Conservation (phyloP, 495 filamentous ascomycete species). For the Xylaria palmicola region DNA sequence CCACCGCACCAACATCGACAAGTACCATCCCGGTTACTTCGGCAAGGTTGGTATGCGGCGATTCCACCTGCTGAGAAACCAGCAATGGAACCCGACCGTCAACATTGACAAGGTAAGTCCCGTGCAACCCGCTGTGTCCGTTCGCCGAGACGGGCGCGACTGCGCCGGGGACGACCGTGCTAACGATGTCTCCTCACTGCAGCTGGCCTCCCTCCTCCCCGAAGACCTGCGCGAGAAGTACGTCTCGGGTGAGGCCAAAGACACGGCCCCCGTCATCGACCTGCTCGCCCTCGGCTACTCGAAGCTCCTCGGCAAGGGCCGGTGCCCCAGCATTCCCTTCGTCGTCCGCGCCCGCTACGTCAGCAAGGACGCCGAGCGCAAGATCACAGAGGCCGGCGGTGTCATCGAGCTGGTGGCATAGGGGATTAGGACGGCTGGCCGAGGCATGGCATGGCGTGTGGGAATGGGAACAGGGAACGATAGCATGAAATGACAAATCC, state of each 20-base stretch:
- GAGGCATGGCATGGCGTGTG: neutral
- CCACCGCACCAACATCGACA: slow-evolving; percentile 91
- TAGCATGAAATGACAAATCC: slow-evolving; percentile 19
- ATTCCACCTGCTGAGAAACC: slow-evolving; percentile 86
- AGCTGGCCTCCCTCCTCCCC: slow-evolving; percentile 51
- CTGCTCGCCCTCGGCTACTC: slow-evolving; percentile 88
- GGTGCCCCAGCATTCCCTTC: slow-evolving; percentile 78
- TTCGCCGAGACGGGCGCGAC: neutral
- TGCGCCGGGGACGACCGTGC: neutral
- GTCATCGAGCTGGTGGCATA: slow-evolving; percentile 91
- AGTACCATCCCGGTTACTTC: slow-evolving; percentile 70
- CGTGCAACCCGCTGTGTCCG: neutral
- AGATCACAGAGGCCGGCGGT: slow-evolving; percentile 93
- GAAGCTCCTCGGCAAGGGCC: slow-evolving; percentile 92
- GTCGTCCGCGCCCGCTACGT: slow-evolving; percentile 87
- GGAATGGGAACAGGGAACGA: slow-evolving; percentile 13
- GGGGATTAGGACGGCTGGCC: slow-evolving; percentile 21
- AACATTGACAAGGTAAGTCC: slow-evolving; percentile 85
- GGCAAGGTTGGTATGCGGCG: slow-evolving; percentile 97
- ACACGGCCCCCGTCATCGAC: slow-evolving; percentile 89
- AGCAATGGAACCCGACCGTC: slow-evolving; percentile 90
- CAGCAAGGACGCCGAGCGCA: slow-evolving; percentile 84
- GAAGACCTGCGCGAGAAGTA: slow-evolving; percentile 81
- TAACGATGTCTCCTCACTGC: neutral
- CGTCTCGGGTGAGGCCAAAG: slow-evolving; percentile 66